Evolutionary conservation across 352 stramenopile species (phyloP).

Genomic region (Blastocystis sp.): DNA sequence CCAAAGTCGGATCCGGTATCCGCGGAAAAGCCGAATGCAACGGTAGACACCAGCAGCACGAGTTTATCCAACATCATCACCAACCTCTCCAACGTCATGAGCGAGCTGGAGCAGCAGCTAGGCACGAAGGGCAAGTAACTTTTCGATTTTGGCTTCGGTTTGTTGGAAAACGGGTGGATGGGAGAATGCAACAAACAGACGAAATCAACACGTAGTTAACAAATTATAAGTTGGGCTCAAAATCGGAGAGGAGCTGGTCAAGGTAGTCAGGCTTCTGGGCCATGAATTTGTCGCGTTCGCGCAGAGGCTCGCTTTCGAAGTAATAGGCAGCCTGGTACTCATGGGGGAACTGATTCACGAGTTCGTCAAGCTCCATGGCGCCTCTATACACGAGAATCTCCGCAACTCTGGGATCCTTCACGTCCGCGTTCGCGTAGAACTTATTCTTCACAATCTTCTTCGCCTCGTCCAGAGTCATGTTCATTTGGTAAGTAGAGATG

Average conservation of each 20-base stretch:
- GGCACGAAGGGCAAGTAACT: background rate
- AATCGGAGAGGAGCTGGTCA: slow-evolving; percentile 57
- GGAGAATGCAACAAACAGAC: slow-evolving; percentile 42
- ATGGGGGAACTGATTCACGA: slow-evolving; percentile 55
- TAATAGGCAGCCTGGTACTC: slow-evolving; percentile 40
- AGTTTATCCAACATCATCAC: slow-evolving; percentile 8
- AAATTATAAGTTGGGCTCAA: slow-evolving; percentile 54
- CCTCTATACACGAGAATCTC: slow-evolving; percentile 66
- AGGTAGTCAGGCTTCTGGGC: slow-evolving; percentile 55
- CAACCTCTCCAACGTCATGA: slow-evolving; percentile 26
- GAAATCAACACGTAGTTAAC: background rate
- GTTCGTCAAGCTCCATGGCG: slow-evolving; percentile 47
- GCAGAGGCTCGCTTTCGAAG: slow-evolving; percentile 16
- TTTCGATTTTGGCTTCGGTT: background rate
- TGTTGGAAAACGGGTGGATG: background rate
- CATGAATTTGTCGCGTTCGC: slow-evolving; percentile 61
- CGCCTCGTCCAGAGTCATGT: slow-evolving; percentile 18
- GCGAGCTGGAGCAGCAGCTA: background rate
- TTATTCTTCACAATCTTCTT: slow-evolving; percentile 39
- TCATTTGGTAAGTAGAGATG: slow-evolving; percentile 60
- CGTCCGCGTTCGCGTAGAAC: slow-evolving; percentile 54
- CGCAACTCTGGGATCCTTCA: slow-evolving; percentile 55
- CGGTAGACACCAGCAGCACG: slow-evolving; percentile 38
- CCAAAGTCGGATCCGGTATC: background rate
- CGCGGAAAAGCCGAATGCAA: background rate